Conservation (phyloP, 2,329 filamentous ascomycete genomes). For the Apiospora sp. region DNA sequence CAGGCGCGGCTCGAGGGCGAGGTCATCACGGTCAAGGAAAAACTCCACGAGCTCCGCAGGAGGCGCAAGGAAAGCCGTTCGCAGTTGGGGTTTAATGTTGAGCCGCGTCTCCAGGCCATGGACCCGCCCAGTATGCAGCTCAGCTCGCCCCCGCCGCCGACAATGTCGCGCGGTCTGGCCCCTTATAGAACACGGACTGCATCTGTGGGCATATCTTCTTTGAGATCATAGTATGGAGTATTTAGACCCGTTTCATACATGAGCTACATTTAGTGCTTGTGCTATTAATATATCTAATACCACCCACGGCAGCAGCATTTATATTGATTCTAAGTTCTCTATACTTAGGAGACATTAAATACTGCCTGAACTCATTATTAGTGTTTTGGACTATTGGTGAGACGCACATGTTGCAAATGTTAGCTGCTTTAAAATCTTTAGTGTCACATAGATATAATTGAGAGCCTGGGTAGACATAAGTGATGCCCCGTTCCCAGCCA, state of each 20-base stretch:
- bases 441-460: background rate
- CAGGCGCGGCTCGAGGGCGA: conserved; percentile 54
- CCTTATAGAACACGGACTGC: conserved; percentile 18
- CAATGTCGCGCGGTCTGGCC: background rate
- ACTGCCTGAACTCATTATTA: background rate
- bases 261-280: background rate
- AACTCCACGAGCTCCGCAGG: conserved; percentile 35
- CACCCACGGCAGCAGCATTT: background rate
- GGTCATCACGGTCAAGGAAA: conserved; percentile 52
- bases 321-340: background rate
- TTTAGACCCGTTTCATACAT: background rate
- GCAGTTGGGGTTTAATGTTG: background rate
- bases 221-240: background rate
- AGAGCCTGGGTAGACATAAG: background rate
- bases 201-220: conserved; percentile 12
- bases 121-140: conserved; percentile 13
- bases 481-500: background rate
- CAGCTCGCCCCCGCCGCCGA: background rate
- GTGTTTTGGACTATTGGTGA: background rate
- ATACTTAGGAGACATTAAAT: background rate
- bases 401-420: background rate
- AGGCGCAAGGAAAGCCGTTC: conserved; percentile 25
- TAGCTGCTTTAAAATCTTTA: background rate
- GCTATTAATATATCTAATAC: background rate
- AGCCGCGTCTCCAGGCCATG: conserved; percentile 11